Evolutionary conservation across 768 basidiomycete species (phyloP), one percentile per base, ranked within the genome.

Genomic region (Lepiota brunneoincarnata): DNA sequence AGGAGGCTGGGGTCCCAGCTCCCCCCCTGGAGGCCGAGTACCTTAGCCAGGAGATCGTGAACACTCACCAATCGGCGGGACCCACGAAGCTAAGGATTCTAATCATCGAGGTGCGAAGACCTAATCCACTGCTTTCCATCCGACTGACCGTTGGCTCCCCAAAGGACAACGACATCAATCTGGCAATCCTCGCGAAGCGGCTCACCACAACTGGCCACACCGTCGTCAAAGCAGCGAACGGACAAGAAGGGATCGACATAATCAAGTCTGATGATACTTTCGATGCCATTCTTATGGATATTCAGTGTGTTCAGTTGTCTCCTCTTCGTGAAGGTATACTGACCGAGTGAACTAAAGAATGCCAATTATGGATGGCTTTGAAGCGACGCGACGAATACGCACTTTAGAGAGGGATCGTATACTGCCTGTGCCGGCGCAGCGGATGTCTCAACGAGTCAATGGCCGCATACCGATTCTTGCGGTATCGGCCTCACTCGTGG

Each of bases 281-380:
- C 60, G 89, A 94, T 62, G 78, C 77, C 53, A 73, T 92, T 14
- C 71, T 94, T 42, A 94, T 92, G 91, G 90, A 92, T 64, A 81
- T 92, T 10, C 88, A 89, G 86, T 89, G 58, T 56, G 84, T 73
- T 5, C 1, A 35, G 1, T 26, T 15, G 17, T 44, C 18, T 23
- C 31, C 31, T 18, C 12, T 31, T 17, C 3, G 36, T 36, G 12
- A 7, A 14, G 20, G 21, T 17, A 51, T 15, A 21, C 28, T 41
- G 20, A 52, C 54, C 17, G n/a, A 12, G 24, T 20, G 23, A 51
- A 17, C 36, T 21, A 14, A 58, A 90, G 86, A 64, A 91, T 90
- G 88, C 89, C 90, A 0, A 85, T 93, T 49, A 71, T 91, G 43
- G 79, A 90, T 59, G 90, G 91, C 10, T 81, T 83, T 53, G 80